Evolutionary conservation across 306 rosid species (phyloP), one percentile per base, ranked within the genome.

Genomic region (Mimosa bimucronata): DNA sequence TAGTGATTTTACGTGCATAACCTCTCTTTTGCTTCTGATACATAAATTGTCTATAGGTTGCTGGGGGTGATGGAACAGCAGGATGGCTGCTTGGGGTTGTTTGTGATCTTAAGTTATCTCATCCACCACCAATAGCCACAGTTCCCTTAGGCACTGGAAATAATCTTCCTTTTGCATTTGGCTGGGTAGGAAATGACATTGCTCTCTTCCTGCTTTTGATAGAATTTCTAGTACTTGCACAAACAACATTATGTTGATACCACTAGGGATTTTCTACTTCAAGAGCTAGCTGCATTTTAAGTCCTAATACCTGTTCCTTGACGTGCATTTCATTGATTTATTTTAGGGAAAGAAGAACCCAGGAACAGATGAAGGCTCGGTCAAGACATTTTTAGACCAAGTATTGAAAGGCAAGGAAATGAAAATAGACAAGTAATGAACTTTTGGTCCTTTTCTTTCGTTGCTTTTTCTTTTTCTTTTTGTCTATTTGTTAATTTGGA

Each of bases 11-110:
- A 67, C 44, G 60, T 76, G 79, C 73, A 29, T 71, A 31, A 65
- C 30, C 19, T 64, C 50, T 68, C 61, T 78, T 3, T 6, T 9
- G 38, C 66, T 61, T 69, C 80, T 82, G 25, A 72, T 77, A 41
- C 77, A 34, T 58, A 23, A 42, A 40, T 80, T 52, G 74, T 44
- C 65, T 62, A 62, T 79, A 95, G 99, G 99, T 93, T 91, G 99
- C 98, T 53, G 99, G 99, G 68, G 99, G 99, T 61, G 99, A 95
- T 88, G 99, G 99, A 86, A 95, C 99, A 23, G 99, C 99, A 45
- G 94, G 98, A n/a, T 95, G 99, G 99, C 91, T 95, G 66, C 99
- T 93, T 83, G 99, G 99, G 74, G 99, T 93, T 83, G 99, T 95
- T 77, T 91, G 94, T 72, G 99, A 93, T 88, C 96, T 95, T 46